phyloP scores from a whole-genome alignment of 225 moss, liverwort and hornwort species.

The Marchantia paleacea region DNA sequence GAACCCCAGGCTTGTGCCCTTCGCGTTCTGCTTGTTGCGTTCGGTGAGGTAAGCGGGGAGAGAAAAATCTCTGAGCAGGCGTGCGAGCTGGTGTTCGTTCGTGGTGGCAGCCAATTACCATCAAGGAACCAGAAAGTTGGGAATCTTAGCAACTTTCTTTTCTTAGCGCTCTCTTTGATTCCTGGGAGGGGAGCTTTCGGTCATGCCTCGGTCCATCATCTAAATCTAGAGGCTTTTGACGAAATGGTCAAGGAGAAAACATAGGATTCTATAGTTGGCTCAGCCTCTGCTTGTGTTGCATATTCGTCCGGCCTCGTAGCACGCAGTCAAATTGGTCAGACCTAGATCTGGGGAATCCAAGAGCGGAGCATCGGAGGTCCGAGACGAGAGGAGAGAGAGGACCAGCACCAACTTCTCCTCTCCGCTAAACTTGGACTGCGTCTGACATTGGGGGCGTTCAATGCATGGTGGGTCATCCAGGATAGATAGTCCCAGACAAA shows the following conservation, averaged over 20 bases:
- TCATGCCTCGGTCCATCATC: background rate
- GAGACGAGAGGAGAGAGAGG: background rate
- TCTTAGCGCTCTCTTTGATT: background rate
- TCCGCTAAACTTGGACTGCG: slow-evolving; percentile 2
- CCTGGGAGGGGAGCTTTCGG: no score
- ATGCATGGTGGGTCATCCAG: background rate
- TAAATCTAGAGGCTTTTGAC: background rate
- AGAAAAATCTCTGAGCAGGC: background rate
- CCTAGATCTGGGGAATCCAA: background rate
- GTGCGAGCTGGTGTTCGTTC: slow-evolving; percentile 1
- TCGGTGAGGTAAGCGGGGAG: background rate
- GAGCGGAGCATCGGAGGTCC: background rate
- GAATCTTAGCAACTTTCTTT: slow-evolving; percentile 9
- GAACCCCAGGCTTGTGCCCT: slow-evolving; percentile 3
- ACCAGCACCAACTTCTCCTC: slow-evolving; percentile 2
- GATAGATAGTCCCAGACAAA: background rate
- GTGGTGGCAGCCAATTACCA: slow-evolving; percentile 3
- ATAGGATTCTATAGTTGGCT: background rate
- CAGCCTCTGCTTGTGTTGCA: background rate
- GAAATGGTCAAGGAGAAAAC: slow-evolving; percentile 2
- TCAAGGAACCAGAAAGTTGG: background rate
- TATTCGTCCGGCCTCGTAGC: background rate
- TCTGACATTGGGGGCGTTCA: background rate
- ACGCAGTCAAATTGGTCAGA: slow-evolving; percentile 1
- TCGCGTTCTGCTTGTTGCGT: slow-evolving; percentile 4